These are phyloP conservation scores for Acer negundo DNA, from an alignment of 345 rosid species.

Conservation along the genomic window DNA sequence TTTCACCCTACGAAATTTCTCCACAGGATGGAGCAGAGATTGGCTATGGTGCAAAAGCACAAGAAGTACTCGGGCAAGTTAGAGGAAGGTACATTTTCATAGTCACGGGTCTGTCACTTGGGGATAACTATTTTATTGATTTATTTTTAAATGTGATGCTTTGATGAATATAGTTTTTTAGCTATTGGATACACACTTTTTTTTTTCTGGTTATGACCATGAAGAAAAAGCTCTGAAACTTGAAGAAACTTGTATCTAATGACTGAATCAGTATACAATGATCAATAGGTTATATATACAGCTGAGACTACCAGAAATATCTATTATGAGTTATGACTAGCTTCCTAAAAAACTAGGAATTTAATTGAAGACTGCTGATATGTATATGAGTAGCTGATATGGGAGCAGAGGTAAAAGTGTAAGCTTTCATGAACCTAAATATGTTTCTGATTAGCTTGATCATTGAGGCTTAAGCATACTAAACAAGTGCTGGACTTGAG, in stretches of 20 bases:
- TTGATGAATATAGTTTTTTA: background rate
- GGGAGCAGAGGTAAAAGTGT: too few relatives aligned
- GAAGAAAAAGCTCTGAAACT: background rate
- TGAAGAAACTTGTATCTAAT: background rate
- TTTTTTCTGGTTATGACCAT: background rate
- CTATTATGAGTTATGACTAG: background rate
- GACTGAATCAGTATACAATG: background rate
- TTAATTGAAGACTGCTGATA: background rate
- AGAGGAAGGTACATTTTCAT: conserved; percentile 69
- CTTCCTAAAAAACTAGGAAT: background rate
- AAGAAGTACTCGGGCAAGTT: conserved; percentile 92
- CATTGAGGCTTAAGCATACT: too few relatives aligned
- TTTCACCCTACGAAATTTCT: background rate
- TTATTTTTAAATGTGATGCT: background rate
- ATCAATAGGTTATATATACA: background rate
- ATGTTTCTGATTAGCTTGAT: too few relatives aligned
- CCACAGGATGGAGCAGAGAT: conserved; percentile 72
- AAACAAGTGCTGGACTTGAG: too few relatives aligned
- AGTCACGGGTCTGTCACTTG: background rate
- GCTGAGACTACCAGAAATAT: background rate
- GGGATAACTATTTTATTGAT: background rate
- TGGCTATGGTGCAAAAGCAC: conserved; percentile 97
- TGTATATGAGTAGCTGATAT: too few relatives aligned
- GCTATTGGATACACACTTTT: background rate
- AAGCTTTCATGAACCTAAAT: too few relatives aligned